Evolutionary conservation across 768 basidiomycete genomes (phyloP), one percentile per base, ranked within the genome.

Genomic region (Suillus ampliporus): DNA sequence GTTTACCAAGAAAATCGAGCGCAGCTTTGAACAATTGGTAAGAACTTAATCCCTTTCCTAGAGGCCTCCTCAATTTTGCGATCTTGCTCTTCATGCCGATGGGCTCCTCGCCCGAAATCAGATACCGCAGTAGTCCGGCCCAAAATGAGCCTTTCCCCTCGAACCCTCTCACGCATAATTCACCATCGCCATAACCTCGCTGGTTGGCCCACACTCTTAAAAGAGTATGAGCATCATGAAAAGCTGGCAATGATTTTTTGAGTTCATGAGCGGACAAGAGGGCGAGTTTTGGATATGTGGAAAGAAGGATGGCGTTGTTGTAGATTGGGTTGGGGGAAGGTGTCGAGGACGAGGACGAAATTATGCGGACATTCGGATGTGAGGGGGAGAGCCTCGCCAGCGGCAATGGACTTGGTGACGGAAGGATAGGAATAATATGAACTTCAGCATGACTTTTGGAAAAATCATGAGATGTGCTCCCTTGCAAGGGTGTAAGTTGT

Each of bases 181-280:
- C 73, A 13, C 89, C 86, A 64, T 83, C 81, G 3, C 86, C 83
- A 66, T 89, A 95, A 0, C 94, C 94, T 46, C 95, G 82, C 68
- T 95, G 91, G 56, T 89, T 87, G 1, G 92, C 93, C 97, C 97
- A 99, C 17, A 96, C 84, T 11, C 94, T 85, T 17, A 98, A 84
- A 1, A 98, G 80, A 0, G 90, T 82, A 10, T 94, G 73, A 1
- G 93, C 93, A 57, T 95, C 89, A 2, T 76, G 73, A 72, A 93
- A 95, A 0, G 88, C 82, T 0, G 90, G 82, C 11, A 78, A 76
- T 11, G 77, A 69, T 28, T 85, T 76, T 13, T 83, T 78, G 46
- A 89, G 79, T 51, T 85, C 82, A 35, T 85, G 79, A 14, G 82
- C 82, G 28, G 67, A 80, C 65, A 71, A 69, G 4, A 85, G 74